A percentile compares a stretch with the other conserved stretches of the same genome.
Conservation (phyloP, 1,284 basidiomycete species). For the Meira nashicola region DNA sequence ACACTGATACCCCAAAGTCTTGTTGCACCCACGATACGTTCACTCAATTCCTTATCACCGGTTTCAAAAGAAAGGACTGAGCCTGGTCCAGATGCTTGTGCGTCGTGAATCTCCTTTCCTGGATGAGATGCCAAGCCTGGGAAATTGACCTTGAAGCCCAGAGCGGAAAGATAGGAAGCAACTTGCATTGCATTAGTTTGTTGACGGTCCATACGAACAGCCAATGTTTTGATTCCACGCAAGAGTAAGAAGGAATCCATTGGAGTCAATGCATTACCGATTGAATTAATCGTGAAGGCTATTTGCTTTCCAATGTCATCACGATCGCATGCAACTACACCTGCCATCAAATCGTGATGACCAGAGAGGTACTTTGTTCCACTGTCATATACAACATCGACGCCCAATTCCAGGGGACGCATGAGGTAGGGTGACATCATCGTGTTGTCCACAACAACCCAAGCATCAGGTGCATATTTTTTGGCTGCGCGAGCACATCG, state of each 20-base stretch:
- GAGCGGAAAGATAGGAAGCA: conserved; percentile 75
- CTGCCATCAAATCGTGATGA: conserved; percentile 97
- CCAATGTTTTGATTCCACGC: conserved; percentile 92
- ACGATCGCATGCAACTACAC: conserved; percentile 68
- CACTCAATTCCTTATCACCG: conserved; percentile 81
- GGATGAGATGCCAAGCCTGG: conserved; percentile 83
- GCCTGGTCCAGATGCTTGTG: conserved; percentile 74
- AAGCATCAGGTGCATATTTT: conserved; percentile 43
- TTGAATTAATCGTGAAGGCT: conserved; percentile 88
- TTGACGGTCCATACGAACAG: conserved; percentile 92
- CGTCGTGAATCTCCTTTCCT: conserved; percentile 75
- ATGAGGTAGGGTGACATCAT: conserved; percentile 99
- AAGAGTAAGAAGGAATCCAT: conserved; percentile 78
- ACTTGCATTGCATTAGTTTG: conserved; percentile 77
- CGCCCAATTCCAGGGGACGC: conserved; percentile 88
- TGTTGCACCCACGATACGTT: conserved; percentile 85
- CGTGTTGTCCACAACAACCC: conserved; percentile 73
- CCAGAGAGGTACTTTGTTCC: conserved; percentile 97
- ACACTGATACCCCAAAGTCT: conserved; percentile 96
- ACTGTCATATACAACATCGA: conserved; percentile 95
- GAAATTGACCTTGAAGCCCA: conserved; percentile 91
- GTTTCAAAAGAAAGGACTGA: conserved; percentile 94
- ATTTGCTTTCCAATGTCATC: conserved; percentile 67
- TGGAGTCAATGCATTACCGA: conserved; percentile 92
- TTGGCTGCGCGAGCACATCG: conserved; percentile 42